These are phyloP conservation scores for Coelastrella sp. DNA, from an alignment of 139 green algal genomes.

Conservation along the genomic window DNA sequence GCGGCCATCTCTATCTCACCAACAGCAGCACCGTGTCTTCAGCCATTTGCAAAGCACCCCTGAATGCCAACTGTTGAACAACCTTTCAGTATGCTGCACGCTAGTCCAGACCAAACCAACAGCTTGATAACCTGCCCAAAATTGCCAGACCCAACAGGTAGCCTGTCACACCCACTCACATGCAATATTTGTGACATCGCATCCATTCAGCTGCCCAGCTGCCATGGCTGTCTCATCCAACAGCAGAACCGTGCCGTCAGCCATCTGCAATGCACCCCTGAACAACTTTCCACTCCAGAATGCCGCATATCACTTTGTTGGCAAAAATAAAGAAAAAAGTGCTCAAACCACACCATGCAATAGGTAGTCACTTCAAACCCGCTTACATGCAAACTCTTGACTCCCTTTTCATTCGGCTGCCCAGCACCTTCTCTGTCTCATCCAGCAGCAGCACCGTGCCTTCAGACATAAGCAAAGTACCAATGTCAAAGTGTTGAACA, in stretches of 20 bases:
- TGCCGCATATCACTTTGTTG: too few relatives aligned
- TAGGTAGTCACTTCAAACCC: too few relatives aligned
- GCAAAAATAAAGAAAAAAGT: too few relatives aligned
- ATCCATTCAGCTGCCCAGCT: constrained; percentile 65
- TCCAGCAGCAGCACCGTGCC: constrained; percentile 80
- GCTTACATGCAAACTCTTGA: constrained; percentile 61
- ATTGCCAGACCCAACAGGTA: too few relatives aligned
- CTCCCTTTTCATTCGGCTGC: constrained; percentile 67
- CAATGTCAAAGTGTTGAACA: background rate
- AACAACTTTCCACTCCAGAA: background rate
- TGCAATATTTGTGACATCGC: constrained; percentile 70
- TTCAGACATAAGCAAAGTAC: constrained; percentile 70
- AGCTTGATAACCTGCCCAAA: too few relatives aligned
- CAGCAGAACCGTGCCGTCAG: constrained; percentile 69
- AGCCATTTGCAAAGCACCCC: constrained; percentile 70
- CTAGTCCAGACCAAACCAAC: too few relatives aligned
- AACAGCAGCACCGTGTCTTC: constrained; percentile 73
- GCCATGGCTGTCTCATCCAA: constrained; percentile 81
- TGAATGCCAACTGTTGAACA: background rate
- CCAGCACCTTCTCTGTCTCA: constrained; percentile 75
- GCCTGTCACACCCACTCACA: background rate
- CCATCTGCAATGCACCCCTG: constrained; percentile 70
- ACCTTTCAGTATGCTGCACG: too few relatives aligned
- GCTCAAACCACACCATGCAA: too few relatives aligned
- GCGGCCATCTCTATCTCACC: constrained; percentile 79